These are phyloP conservation scores for Trichoderma polysporum DNA, from an alignment of 2,329 filamentous ascomycete species.

Conservation along the genomic window DNA sequence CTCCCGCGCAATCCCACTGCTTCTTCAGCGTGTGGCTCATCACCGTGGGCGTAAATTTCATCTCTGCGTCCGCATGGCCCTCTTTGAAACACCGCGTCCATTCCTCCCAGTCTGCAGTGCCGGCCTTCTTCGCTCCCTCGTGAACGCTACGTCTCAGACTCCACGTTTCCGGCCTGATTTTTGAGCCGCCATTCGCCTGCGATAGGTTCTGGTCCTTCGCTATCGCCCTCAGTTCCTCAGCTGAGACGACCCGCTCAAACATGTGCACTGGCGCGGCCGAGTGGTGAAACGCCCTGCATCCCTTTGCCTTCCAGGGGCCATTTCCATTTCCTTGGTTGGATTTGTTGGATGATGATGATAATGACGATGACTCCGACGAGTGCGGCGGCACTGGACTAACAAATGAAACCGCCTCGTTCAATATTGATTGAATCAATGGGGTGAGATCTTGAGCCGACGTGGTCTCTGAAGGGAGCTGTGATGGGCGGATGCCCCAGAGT, in stretches of 20 bases:
- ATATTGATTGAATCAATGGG: slow-evolving; percentile 51
- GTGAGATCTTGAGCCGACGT: slow-evolving; percentile 45
- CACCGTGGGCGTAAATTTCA: slow-evolving; percentile 41
- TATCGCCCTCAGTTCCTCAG: slow-evolving; percentile 43
- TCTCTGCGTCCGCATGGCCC: slow-evolving; percentile 42
- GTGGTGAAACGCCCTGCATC: slow-evolving; percentile 48
- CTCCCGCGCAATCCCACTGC: slow-evolving; percentile 46
- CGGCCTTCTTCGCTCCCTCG: slow-evolving; percentile 46
- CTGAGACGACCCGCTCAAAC: slow-evolving; percentile 50
- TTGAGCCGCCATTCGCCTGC: slow-evolving; percentile 23
- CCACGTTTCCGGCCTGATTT: slow-evolving; percentile 55
- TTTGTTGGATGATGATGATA: slow-evolving; percentile 13
- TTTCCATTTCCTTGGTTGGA: slow-evolving; percentile 1
- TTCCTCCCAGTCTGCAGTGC: slow-evolving; percentile 63
- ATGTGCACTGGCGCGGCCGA: slow-evolving; percentile 54
- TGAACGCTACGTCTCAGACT: slow-evolving; percentile 63
- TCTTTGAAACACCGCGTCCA: slow-evolving; percentile 60
- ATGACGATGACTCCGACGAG: slow-evolving; percentile 24
- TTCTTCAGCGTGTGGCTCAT: slow-evolving; percentile 37
- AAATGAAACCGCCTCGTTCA: slow-evolving; percentile 61
- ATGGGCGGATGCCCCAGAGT: slow-evolving; percentile 51
- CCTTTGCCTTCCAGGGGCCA: slow-evolving; percentile 51
- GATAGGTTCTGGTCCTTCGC: slow-evolving; percentile 36
- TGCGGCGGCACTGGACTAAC: slow-evolving; percentile 49
- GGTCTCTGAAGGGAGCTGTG: slow-evolving; percentile 46